Base-by-base conservation (phyloP, 139 green algal species). In the Haematococcus lacustris region DNA sequence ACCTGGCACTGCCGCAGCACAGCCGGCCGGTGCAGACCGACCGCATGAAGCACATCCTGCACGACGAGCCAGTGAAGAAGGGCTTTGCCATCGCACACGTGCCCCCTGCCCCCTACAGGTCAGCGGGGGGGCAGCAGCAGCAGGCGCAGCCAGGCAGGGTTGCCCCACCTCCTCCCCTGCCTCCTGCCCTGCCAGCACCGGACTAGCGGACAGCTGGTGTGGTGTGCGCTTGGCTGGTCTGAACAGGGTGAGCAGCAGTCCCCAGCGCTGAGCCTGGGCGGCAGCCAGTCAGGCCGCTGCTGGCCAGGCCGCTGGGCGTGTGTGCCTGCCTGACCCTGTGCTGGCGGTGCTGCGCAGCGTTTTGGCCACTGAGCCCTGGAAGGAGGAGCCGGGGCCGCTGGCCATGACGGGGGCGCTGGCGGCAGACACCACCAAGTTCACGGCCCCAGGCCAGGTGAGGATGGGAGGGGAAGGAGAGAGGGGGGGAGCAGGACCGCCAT, bases 41-140 rank as follows among this genome's bases (percentile, higher is more conserved):
- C 67, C 50, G 76, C 21, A 30, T 80, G 34, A 63, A 68, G 35
- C 71, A 74, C 30, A 64, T 84, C 38, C 74, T 83, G 23, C 43
- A 68, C n/a, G 78, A 83, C 51, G 77, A 73, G 23, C 51, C 73
- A 13, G 80, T 77, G 13, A 25, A 71, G 9, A 76, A 82, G 47
- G 81, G 72, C 41, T 75, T 89, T 70, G 79, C 75, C 51, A 63
- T 82, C 0, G 69, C 76, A 1, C 70, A 82, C 25, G 76, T 73
- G 13, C 68, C 78, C 0, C 78, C 71, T 2, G 32, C 75, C 13
- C 82, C 79, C 25, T 50, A 76, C 57, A 82, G 41, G 57, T 76
- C 39, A n/a, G n/a, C n/a, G n/a, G n/a, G n/a, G n/a, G n/a, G n/a
- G n/a, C n/a, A n/a, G n/a, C n/a, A n/a, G n/a, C 30, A 47, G 38